Evolutionary conservation across 176 grass and related monocot genomes (phyloP).

Genomic region (Ensete ventricosum): DNA sequence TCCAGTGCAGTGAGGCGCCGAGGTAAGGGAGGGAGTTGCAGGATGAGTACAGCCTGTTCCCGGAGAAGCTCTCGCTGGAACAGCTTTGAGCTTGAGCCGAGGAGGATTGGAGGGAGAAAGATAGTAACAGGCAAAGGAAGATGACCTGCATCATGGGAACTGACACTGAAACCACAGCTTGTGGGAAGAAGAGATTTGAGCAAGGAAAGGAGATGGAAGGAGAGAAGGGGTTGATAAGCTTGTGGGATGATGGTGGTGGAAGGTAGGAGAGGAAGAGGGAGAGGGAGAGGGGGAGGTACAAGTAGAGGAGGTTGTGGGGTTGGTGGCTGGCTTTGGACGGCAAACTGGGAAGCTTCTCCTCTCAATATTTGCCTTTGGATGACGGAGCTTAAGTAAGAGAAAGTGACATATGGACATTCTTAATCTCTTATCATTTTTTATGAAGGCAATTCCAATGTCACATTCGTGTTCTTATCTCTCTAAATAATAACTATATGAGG

Average conservation of each 20-base stretch:
- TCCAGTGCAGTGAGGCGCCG: slow-evolving; percentile 62
- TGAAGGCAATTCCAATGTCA: too few species aligned
- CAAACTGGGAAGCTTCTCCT: too few species aligned
- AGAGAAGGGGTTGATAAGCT: not conserved
- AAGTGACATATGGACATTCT: too few species aligned
- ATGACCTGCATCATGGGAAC: not conserved
- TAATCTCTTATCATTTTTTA: too few species aligned
- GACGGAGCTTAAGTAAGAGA: too few species aligned
- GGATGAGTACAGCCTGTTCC: slow-evolving; percentile 25
- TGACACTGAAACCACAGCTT: not conserved
- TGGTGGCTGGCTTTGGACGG: not conserved
- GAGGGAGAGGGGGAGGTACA: not conserved
- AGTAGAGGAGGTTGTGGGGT: not conserved
- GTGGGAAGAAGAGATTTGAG: not conserved
- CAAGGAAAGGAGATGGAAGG: not conserved
- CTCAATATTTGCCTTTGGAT: too few species aligned
- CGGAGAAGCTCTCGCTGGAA: slow-evolving; percentile 33
- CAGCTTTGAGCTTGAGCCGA: slow-evolving; percentile 37
- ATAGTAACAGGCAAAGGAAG: slow-evolving; percentile 18
- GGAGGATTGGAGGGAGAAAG: slow-evolving; percentile 4
- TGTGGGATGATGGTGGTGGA: not conserved
- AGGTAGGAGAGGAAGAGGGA: not conserved
- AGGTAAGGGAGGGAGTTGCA: slow-evolving; percentile 48
- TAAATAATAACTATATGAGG: too few species aligned
- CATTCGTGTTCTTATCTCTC: too few species aligned